These are phyloP conservation scores for Gracilariopsis chorda DNA, from an alignment of 23 red algal species.

Conservation along the genomic window DNA sequence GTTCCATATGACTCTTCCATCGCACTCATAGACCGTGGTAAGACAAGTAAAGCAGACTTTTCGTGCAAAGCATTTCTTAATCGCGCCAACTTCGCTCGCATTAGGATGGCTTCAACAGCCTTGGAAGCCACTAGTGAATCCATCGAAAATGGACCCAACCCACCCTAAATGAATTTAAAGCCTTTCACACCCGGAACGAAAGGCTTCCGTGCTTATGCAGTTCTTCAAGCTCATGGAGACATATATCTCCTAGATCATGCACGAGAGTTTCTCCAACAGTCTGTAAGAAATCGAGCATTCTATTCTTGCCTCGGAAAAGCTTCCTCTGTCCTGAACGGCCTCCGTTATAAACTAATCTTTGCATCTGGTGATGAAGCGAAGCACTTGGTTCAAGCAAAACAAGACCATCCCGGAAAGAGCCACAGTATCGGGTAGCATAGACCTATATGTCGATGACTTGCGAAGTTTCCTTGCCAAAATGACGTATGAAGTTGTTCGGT, in stretches of 20 bases:
- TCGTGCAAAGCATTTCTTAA: neutral
- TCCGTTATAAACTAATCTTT: neutral
- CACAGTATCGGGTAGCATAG: neutral
- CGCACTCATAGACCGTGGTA: constrained; percentile 52
- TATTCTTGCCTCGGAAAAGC: neutral
- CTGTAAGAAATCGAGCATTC: constrained; percentile 1
- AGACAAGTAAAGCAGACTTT: constrained; percentile 19
- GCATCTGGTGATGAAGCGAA: neutral
- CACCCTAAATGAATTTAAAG: neutral
- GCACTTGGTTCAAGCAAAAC: neutral
- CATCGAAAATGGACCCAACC: constrained; percentile 20
- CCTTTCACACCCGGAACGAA: neutral
- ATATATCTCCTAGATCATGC: neutral
- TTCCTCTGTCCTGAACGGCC: neutral
- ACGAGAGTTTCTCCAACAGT: neutral
- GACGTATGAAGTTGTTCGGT: constrained; percentile 28
- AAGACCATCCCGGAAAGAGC: neutral
- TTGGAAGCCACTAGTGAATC: constrained; percentile 25
- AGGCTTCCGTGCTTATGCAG: neutral
- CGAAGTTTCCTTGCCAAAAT: constrained; percentile 12
- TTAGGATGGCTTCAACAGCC: constrained; percentile 37
- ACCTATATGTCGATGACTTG: neutral
- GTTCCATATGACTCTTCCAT: constrained; percentile 17
- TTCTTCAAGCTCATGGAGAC: constrained; percentile 5
- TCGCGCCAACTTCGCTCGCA: constrained; percentile 20